phyloP scores from a whole-genome alignment of 2,329 filamentous ascomycete genomes.

The Capronia americana region DNA sequence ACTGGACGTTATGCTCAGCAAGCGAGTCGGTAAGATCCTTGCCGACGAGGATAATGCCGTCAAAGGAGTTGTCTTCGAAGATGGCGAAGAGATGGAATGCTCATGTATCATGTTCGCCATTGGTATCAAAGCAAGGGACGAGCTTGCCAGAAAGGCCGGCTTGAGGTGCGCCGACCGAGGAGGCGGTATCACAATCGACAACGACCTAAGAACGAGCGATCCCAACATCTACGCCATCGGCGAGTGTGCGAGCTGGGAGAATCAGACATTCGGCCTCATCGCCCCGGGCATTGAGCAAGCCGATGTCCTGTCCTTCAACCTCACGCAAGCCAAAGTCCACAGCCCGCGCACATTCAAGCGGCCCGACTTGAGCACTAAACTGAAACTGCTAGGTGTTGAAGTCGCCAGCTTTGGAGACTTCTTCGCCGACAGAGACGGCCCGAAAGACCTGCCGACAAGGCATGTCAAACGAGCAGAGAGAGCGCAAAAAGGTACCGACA shows the following conservation, averaged over 20 bases:
- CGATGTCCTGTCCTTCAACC: conserved; percentile 86
- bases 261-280: conserved; percentile 86
- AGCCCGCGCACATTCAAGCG: conserved; percentile 73
- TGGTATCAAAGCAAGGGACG: conserved; percentile 80
- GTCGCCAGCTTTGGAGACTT: conserved; percentile 94
- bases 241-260: conserved; percentile 89
- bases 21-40: conserved; percentile 74
- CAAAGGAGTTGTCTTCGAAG: conserved; percentile 77
- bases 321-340: conserved; percentile 80
- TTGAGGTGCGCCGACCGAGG: conserved; percentile 75
- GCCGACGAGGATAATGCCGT: conserved; percentile 72
- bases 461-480: conserved; percentile 53
- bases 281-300: conserved; percentile 92
- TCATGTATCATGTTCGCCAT: conserved; percentile 89
- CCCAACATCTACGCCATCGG: conserved; percentile 84
- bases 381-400: conserved; percentile 87
- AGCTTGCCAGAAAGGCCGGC: conserved; percentile 72
- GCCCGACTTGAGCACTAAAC: conserved; percentile 87
- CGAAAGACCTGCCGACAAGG: conserved; percentile 71
- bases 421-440: conserved; percentile 86
- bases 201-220: conserved; percentile 70
- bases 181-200: conserved; percentile 75
- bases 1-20: conserved; percentile 78
- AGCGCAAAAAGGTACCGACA: conserved; percentile 36
- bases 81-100: conserved; percentile 77